These are phyloP conservation scores for Colletotrichum eleusines DNA, from an alignment of 2,329 filamentous ascomycete species.

Conservation along the genomic window DNA sequence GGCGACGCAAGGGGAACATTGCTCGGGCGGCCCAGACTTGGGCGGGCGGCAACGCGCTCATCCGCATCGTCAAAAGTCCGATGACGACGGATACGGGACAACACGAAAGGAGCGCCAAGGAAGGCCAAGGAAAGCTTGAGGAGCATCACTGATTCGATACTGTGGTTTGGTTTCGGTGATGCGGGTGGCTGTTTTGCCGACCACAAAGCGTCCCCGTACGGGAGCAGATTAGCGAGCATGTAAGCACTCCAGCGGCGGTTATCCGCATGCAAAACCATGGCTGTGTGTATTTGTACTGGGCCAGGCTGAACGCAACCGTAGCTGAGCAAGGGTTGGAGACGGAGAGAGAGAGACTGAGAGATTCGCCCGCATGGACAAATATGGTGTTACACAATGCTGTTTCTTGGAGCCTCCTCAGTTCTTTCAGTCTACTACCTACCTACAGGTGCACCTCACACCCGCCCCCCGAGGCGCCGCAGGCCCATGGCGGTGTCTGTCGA, in stretches of 20 bases:
- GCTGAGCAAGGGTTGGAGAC: constrained; percentile 1
- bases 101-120: neutral
- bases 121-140: neutral
- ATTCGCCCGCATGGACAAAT: constrained; percentile 1
- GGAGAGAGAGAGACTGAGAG: neutral
- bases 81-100: neutral
- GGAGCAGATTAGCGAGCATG: constrained; percentile 42
- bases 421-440: no score
- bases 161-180: constrained; percentile 22
- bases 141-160: constrained; percentile 1
- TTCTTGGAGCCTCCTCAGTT: constrained; percentile 7
- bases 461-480: neutral
- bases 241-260: constrained; percentile 20
- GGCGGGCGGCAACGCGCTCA: neutral
- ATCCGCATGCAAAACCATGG: constrained; percentile 27
- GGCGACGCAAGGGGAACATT: neutral
- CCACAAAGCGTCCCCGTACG: constrained; percentile 29
- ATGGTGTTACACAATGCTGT: constrained; percentile 19
- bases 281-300: neutral
- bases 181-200: constrained; percentile 31
- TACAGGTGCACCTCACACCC: neutral
- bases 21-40: neutral
- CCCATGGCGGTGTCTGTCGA: constrained; percentile 4
- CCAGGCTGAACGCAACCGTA: constrained; percentile 14
- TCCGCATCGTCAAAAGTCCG: neutral